Evolutionary conservation across 1,284 basidiomycete species (phyloP).

Genomic region (Cryptococcus maquisensis): DNA sequence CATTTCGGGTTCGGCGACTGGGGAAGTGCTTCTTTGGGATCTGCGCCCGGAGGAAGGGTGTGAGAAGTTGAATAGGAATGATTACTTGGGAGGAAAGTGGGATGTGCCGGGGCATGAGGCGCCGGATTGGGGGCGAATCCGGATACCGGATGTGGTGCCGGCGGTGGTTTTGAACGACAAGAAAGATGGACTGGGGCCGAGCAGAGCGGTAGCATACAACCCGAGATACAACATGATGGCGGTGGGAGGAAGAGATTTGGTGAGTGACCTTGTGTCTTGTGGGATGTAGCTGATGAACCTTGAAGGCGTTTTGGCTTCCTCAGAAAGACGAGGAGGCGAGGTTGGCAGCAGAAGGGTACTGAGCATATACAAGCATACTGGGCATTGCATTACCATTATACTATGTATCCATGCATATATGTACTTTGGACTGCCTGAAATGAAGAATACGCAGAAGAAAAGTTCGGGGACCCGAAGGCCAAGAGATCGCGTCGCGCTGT

Average conservation of each 20-base stretch:
- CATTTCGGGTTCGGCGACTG: constrained; percentile 68
- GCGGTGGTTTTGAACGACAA: constrained; percentile 6
- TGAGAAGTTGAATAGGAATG: constrained; percentile 5
- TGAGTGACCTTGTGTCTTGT: constrained; percentile 49
- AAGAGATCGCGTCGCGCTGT: no score
- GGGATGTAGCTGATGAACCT: background rate
- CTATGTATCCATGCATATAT: background rate
- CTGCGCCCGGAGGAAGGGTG: background rate
- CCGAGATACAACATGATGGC: constrained; percentile 84
- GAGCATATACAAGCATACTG: background rate
- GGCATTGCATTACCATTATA: background rate
- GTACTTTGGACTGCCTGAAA: no score
- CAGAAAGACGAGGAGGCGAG: constrained; percentile 18
- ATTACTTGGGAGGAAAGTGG: constrained; percentile 8
- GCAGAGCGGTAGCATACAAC: constrained; percentile 80
- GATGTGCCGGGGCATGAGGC: constrained; percentile 1
- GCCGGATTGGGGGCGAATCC: constrained; percentile 53
- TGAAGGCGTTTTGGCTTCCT: constrained; percentile 21
- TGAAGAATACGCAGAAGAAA: no score
- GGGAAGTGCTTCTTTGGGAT: constrained; percentile 69
- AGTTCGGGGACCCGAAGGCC: no score
- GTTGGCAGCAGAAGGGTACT: constrained; percentile 17
- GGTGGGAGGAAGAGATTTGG: constrained; percentile 77
- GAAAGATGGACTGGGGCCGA: constrained; percentile 49
- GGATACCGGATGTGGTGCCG: constrained; percentile 54